Evolutionary conservation across 139 green algal species (phyloP), one percentile per base, ranked within the genome.

Genomic region (Chlorella sp.): DNA sequence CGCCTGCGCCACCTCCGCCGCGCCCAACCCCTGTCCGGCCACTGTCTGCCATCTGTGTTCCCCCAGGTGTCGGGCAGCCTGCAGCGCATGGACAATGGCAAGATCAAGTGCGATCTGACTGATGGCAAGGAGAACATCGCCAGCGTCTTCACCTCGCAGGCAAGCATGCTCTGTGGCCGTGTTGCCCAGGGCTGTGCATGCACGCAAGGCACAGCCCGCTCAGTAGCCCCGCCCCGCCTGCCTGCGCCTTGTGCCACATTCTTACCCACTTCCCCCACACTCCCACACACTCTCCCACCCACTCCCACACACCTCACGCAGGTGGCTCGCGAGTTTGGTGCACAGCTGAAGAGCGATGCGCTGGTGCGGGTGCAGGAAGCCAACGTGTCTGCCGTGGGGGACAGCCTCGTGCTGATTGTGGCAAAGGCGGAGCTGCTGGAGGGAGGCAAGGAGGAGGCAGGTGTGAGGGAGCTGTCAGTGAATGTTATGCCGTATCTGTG

Each of bases 51-150:
- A 16, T 24, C 71, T 34, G 34, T 78, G 71, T 30, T 53, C 14
- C 0, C 30, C 53, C 81, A 86, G 81, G 81, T 86, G 57, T 57
- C 81, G 18, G 42, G 75, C 60, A 79, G 91, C 14, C 53, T 94
- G 12, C 83, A 94, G 75, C 85, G 84, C 19, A 34, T 85, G 12
- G 69, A 28, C 15, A 88, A 88, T 57, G 91, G 83, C 40, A 95
- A 95, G 79, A 92, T 91, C 39, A 89, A 86, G 21, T 95, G 90
- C 83, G 34, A 83, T 1, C 69, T 95, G 3, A 91, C 86, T 3
- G 94, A 96, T 36, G 94, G 94, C 36, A 90, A 82, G 69, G 92
- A 89, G 12, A 81, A 85, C 24, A 90, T 96, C 36, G 69, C 86
- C 19, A 92, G 90, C 64, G 48, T 93, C 0, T 83, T 96, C 12